phyloP scores from a whole-genome alignment of 371 early-diverging fungal genomes.

The Mucor saturninus region DNA sequence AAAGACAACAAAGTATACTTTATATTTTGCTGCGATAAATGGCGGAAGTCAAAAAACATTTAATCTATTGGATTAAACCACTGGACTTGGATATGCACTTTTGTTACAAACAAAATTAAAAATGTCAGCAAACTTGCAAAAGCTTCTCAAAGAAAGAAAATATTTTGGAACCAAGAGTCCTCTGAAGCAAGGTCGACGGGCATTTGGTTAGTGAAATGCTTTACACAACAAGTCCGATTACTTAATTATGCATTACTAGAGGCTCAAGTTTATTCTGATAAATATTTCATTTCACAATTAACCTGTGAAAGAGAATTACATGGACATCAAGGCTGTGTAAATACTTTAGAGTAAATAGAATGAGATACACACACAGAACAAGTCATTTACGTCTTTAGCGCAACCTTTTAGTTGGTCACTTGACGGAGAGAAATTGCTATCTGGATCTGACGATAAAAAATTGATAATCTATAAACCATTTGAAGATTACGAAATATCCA shows the following conservation, averaged over 20 bases:
- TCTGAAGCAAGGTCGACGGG: not conserved
- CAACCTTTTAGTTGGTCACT: constrained; percentile 57
- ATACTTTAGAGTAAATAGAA: constrained; percentile 63
- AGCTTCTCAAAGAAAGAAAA: constrained; percentile 10
- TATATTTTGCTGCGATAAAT: no score
- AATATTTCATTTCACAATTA: constrained; percentile 30
- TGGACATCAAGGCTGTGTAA: constrained; percentile 81
- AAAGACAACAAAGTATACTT: no score
- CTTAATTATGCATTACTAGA: constrained; percentile 14
- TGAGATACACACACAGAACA: constrained; percentile 14
- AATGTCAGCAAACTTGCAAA: constrained; percentile 15
- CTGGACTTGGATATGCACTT: no score
- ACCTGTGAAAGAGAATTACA: constrained; percentile 46
- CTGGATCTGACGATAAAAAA: constrained; percentile 72
- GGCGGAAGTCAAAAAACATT: no score
- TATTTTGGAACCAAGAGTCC: not conserved
- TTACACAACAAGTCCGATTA: not conserved
- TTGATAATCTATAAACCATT: constrained; percentile 58
- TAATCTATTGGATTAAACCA: no score
- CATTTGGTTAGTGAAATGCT: not conserved
- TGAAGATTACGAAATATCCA: constrained; percentile 33
- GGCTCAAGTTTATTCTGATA: constrained; percentile 37
- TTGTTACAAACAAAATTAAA: not conserved
- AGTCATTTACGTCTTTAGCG: not conserved
- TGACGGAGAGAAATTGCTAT: constrained; percentile 59